Evolutionary conservation across 176 grass and related monocot species (phyloP).

Genomic region (Triticum monococcum): DNA sequence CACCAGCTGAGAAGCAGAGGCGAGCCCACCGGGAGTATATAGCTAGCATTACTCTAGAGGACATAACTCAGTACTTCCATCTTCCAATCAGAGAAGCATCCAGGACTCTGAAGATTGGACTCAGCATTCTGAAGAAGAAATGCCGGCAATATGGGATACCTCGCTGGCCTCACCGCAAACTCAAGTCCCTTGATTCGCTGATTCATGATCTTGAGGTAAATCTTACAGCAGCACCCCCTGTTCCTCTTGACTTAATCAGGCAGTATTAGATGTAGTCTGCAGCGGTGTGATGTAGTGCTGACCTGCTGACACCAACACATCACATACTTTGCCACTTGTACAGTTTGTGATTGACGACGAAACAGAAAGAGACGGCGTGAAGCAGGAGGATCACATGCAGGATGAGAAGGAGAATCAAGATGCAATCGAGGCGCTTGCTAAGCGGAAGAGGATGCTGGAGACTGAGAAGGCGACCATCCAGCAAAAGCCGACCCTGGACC

Average conservation of each 20-base stretch:
- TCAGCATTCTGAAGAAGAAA: slow-evolving; percentile 77
- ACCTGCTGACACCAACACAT: slow-evolving; percentile 8
- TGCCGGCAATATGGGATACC: slow-evolving; percentile 65
- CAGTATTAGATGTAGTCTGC: neutral
- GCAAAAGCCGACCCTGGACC: slow-evolving; percentile 48
- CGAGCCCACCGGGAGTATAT: slow-evolving; percentile 62
- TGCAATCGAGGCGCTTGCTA: slow-evolving; percentile 34
- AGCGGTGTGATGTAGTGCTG: neutral
- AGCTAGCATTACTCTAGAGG: slow-evolving; percentile 52
- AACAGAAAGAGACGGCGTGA: neutral
- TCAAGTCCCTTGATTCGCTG: slow-evolving; percentile 66
- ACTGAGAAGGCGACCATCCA: slow-evolving; percentile 57
- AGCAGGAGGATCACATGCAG: slow-evolving; percentile 26
- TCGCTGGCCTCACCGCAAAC: slow-evolving; percentile 76
- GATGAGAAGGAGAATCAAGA: slow-evolving; percentile 27
- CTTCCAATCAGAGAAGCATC: slow-evolving; percentile 67
- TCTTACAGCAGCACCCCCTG: neutral
- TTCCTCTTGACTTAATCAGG: neutral
- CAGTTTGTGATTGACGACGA: slow-evolving; percentile 30
- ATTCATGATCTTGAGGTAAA: slow-evolving; percentile 61
- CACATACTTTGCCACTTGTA: neutral
- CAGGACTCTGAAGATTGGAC: slow-evolving; percentile 51
- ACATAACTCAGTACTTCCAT: slow-evolving; percentile 60
- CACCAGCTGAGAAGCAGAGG: slow-evolving; percentile 35
- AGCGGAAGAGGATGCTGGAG: slow-evolving; percentile 60